These are phyloP conservation scores for Acmispon strigosus DNA, from an alignment of 306 rosid species.

Conservation along the genomic window DNA sequence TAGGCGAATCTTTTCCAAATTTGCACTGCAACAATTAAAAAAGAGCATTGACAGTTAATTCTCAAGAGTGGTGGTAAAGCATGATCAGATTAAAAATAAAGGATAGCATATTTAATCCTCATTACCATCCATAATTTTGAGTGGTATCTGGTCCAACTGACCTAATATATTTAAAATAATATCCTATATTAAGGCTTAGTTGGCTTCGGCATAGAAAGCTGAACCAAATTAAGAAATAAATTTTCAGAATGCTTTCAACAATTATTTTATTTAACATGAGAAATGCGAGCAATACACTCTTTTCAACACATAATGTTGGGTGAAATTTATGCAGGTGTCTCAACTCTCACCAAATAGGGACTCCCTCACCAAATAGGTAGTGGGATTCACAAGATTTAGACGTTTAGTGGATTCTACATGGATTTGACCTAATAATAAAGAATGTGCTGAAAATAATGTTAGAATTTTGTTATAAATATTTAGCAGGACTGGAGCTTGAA, in stretches of 20 bases:
- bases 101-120: background rate
- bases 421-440: too few species aligned
- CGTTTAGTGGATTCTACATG: too few species aligned
- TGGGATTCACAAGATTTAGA: too few species aligned
- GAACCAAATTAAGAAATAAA: background rate
- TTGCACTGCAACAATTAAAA: constrained; percentile 53
- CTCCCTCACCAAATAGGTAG: too few species aligned
- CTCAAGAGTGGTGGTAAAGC: background rate
- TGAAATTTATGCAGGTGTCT: too few species aligned
- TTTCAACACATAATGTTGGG: too few species aligned
- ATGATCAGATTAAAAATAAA: constrained; percentile 4
- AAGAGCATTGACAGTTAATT: constrained; percentile 7
- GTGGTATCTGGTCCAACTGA: background rate
- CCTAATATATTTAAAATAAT: background rate
- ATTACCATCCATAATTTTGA: constrained; percentile 13
- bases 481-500: background rate
- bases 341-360: too few species aligned
- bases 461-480: too few species aligned
- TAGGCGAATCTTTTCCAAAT: constrained; percentile 67
- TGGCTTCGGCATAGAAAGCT: constrained; percentile 9
- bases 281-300: too few species aligned
- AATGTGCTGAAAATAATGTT: too few species aligned
- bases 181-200: constrained; percentile 5
- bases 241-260: background rate
- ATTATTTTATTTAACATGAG: too few species aligned